phyloP scores from a whole-genome alignment of 768 basidiomycete genomes.

The Tulasnella sp. region DNA sequence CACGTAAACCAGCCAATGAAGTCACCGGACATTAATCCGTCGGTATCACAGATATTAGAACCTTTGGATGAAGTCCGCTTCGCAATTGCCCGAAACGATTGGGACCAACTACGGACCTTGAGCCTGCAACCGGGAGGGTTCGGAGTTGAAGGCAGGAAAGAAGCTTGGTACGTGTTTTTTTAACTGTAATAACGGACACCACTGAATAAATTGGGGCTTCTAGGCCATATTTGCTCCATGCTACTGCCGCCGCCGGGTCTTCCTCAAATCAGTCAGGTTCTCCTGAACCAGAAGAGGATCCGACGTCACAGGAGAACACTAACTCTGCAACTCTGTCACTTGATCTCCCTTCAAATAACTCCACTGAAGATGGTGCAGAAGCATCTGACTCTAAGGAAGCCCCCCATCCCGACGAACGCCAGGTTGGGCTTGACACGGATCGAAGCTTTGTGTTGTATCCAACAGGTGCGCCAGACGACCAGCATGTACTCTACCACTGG shows the following conservation, averaged over 20 bases:
- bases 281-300: background rate
- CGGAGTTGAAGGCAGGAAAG: constrained; percentile 46
- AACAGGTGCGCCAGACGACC: constrained; percentile 54
- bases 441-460: constrained; percentile 92
- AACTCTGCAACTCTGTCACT: background rate
- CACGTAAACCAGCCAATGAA: background rate
- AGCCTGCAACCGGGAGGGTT: constrained; percentile 64
- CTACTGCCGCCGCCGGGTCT: constrained; percentile 14
- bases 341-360: constrained; percentile 31
- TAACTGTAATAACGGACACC: constrained; percentile 24
- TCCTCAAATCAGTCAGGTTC: background rate
- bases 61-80: constrained; percentile 13
- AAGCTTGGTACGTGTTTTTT: constrained; percentile 48
- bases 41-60: constrained; percentile 1
- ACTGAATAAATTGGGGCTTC: constrained; percentile 30
- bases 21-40: background rate
- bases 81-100: constrained; percentile 35
- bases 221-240: constrained; percentile 43
- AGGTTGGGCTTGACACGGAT: constrained; percentile 85
- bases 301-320: background rate
- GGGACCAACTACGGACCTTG: constrained; percentile 45
- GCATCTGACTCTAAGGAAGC: background rate
- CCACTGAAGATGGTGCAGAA: background rate
- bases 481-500: background rate
- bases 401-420: constrained; percentile 73